phyloP scores from a whole-genome alignment of 1,284 basidiomycete species.

The Quambalaria eucalypti region DNA sequence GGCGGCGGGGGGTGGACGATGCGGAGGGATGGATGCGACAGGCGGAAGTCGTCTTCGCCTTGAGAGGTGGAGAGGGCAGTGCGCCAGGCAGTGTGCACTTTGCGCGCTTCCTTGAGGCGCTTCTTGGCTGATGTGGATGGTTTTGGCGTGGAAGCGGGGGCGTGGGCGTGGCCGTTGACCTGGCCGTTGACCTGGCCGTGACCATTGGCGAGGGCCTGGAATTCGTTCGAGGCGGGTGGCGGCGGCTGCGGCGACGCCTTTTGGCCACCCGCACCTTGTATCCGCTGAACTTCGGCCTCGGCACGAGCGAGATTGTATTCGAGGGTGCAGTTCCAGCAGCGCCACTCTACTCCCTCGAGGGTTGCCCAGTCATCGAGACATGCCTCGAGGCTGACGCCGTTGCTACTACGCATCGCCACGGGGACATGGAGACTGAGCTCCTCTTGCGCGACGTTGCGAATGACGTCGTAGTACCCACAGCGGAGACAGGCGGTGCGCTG shows the following conservation, averaged over 20 bases:
- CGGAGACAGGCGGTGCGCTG: conserved; percentile 38
- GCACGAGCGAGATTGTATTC: conserved; percentile 12
- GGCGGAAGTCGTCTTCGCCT: neutral
- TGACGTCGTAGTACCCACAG: conserved; percentile 43
- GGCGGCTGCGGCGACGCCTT: no score
- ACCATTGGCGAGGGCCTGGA: conserved; percentile 6
- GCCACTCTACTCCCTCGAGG: conserved; percentile 43
- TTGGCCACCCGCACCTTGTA: no score
- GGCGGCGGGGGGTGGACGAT: neutral
- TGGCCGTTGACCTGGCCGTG: neutral
- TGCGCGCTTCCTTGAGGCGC: neutral
- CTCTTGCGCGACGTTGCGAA: conserved; percentile 30
- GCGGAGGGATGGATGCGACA: neutral
- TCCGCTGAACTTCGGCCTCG: conserved; percentile 2
- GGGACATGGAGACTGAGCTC: conserved; percentile 38
- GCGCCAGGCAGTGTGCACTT: neutral
- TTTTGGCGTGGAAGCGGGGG: neutral
- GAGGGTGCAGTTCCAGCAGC: conserved; percentile 40
- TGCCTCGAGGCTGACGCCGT: conserved; percentile 24
- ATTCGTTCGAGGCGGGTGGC: no score
- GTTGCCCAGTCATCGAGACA: conserved; percentile 33
- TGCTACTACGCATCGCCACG: conserved; percentile 6
- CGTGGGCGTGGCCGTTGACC: conserved; percentile 3
- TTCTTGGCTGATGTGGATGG: conserved; percentile 10
- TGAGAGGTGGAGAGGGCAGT: neutral